Evolutionary conservation across 179 eudicot species (phyloP).

Genomic region (Sideroxylon spinosum): DNA sequence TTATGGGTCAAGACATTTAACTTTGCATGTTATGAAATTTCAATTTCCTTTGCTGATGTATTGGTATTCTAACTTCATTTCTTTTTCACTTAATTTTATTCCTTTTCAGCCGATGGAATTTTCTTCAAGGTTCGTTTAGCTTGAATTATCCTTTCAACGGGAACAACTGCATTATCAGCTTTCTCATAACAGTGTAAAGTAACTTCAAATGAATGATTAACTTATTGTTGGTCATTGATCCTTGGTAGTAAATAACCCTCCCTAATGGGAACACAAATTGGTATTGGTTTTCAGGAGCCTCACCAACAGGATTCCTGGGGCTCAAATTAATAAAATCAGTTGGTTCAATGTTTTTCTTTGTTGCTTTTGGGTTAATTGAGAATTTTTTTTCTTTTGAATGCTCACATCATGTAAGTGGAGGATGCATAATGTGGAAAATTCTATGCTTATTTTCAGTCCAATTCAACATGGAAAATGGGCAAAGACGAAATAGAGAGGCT

Average conservation of each 20-base stretch:
- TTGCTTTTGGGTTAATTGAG: constrained; percentile 8
- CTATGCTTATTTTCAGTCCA: background rate
- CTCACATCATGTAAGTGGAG: background rate
- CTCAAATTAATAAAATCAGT: background rate
- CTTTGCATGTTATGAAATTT: background rate
- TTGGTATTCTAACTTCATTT: constrained; percentile 12
- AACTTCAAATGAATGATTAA: background rate
- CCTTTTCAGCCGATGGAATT: constrained; percentile 51
- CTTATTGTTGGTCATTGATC: background rate
- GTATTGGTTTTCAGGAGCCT: background rate
- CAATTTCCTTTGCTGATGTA: constrained; percentile 13
- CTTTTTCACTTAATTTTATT: background rate
- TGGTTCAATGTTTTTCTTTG: background rate
- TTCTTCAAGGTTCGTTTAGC: constrained; percentile 55
- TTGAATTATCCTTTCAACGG: background rate
- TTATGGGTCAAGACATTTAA: background rate
- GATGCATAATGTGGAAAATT: background rate
- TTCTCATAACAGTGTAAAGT: background rate
- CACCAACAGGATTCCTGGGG: constrained; percentile 2
- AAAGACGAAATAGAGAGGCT: background rate
- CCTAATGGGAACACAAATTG: background rate
- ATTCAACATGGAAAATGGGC: constrained; percentile 4
- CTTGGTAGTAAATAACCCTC: background rate
- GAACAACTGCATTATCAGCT: background rate
- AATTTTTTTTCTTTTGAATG: background rate